Evolutionary conservation across 2,329 filamentous ascomycete species (phyloP), one percentile per base, ranked within the genome.

Genomic region (Pochonia chlamydosporia): DNA sequence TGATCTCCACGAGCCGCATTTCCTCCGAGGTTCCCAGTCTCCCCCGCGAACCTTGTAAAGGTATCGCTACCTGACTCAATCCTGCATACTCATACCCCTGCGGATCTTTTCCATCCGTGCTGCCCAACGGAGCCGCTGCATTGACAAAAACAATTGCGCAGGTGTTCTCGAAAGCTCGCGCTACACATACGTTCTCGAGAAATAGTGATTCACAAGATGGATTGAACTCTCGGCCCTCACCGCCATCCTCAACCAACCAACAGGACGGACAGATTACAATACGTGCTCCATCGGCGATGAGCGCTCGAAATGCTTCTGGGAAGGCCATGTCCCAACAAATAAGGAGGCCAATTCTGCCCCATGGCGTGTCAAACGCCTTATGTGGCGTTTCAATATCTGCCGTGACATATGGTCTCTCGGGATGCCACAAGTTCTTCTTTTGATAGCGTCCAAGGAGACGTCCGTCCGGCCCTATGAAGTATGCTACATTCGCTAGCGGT

Each of bases 301-400:
- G 72, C 54, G 84, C 83, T 4, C 87, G 72, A 60, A 88, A 90
- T 0, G 85, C 85, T 64, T 91, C 87, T 0, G 87, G 87, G 51
- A 91, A 91, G 1, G 85, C 85, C 1, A 90, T 63, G 57, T 91
- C 87, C 87, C 87, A 91, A 70, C 87, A 92, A 21, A 87, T 82
- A 30, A 85, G 72, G 65, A 84, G 59, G 0, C 87, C 87, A 0
- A 85, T 81, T 2, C 62, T 58, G 2, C 66, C 63, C 5, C 64
- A 56, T 0, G 85, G 84, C 2, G 83, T 89, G 52, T 81, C 73
- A 56, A 84, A 82, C 3, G 76, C 75, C 2, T 49, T 52, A 54
- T 84, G 81, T 2, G 74, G 72, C 5, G 61, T 54, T 9, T 67
- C 66, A 3, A 70, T 66, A 0, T 69, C 68, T 1, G 77, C 78